A percentile compares a stretch with the other conserved stretches of the same genome.
These are phyloP conservation scores for Fusarium subtropicale DNA, from an alignment of 2,329 filamentous ascomycete genomes.

Conservation along the genomic window DNA sequence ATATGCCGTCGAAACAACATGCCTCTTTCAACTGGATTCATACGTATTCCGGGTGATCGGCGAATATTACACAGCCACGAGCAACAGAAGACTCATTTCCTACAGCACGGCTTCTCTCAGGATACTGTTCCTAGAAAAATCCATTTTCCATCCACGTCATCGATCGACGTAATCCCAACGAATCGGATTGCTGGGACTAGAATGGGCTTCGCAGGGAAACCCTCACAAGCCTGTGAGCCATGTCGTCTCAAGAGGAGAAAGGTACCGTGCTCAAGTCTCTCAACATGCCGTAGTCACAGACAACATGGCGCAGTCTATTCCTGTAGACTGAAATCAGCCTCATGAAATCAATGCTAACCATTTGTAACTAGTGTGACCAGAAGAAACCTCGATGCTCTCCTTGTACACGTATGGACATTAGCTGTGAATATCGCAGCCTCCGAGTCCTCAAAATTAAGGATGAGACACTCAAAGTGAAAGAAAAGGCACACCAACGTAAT, in stretches of 20 bases:
- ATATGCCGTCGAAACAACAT: slow-evolving; percentile 2
- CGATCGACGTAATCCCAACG: neutral
- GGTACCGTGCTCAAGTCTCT: neutral
- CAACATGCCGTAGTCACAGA: too few species aligned
- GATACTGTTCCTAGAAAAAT: too few species aligned
- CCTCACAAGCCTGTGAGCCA: slow-evolving; percentile 6
- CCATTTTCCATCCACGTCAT: accelerated
- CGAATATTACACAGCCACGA: neutral
- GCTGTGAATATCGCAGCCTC: neutral
- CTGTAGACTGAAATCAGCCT: accelerated
- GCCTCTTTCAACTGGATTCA: slow-evolving; percentile 1
- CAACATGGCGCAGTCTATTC: neutral
- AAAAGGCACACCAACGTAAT: neutral
- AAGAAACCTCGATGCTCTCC: slow-evolving; percentile 4
- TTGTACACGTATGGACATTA: slow-evolving; percentile 1
- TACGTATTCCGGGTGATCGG: neutral
- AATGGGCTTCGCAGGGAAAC: slow-evolving; percentile 11
- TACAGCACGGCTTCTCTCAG: too few species aligned
- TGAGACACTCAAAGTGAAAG: neutral
- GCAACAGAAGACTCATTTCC: neutral
- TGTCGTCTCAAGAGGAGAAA: slow-evolving; percentile 14
- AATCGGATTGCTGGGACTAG: neutral
- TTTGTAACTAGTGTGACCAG: neutral
- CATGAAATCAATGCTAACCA: neutral
- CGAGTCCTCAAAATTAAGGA: neutral